A percentile compares a stretch with the other conserved stretches of the same genome.
Conservation (phyloP, 2,329 filamentous ascomycete species). For the Alternaria viburni region DNA sequence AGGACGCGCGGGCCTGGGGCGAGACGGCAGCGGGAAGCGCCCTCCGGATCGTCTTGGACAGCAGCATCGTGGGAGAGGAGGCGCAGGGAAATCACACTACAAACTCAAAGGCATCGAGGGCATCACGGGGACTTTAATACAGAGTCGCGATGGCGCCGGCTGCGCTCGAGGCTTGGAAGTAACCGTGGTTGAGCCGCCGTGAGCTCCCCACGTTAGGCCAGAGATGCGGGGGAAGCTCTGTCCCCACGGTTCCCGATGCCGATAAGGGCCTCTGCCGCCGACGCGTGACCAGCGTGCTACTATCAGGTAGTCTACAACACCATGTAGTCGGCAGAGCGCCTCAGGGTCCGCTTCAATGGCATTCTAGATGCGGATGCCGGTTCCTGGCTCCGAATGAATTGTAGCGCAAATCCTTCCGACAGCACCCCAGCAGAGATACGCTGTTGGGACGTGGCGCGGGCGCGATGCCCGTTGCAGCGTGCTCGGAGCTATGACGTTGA, state of each 20-base stretch:
- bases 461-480: slow-evolving; percentile 27
- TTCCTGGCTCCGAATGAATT: slow-evolving; percentile 15
- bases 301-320: not conserved
- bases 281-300: not conserved
- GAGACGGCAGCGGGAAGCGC: slow-evolving; percentile 40
- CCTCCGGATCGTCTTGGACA: slow-evolving; percentile 27
- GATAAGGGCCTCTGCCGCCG: slow-evolving; percentile 17
- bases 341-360: not conserved
- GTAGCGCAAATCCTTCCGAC: slow-evolving; percentile 26
- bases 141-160: slow-evolving; percentile 6
- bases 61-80: slow-evolving; percentile 25
- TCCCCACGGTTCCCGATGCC: slow-evolving; percentile 10
- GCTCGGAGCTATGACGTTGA: slow-evolving; percentile 42
- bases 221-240: slow-evolving; percentile 20
- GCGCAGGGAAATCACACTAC: slow-evolving; percentile 1
- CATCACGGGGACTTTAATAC: slow-evolving; percentile 14
- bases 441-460: slow-evolving; percentile 34
- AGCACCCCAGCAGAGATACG: slow-evolving; percentile 1
- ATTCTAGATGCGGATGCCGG: not conserved
- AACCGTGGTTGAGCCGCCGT: slow-evolving; percentile 22
- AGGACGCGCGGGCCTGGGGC: slow-evolving; percentile 51
- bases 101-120: not conserved
- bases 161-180: slow-evolving; percentile 4
- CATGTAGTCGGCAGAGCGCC: not conserved
- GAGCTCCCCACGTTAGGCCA: slow-evolving; percentile 34